phyloP scores from a whole-genome alignment of 73 alveolate genomes.

The Breviolum minutum region DNA sequence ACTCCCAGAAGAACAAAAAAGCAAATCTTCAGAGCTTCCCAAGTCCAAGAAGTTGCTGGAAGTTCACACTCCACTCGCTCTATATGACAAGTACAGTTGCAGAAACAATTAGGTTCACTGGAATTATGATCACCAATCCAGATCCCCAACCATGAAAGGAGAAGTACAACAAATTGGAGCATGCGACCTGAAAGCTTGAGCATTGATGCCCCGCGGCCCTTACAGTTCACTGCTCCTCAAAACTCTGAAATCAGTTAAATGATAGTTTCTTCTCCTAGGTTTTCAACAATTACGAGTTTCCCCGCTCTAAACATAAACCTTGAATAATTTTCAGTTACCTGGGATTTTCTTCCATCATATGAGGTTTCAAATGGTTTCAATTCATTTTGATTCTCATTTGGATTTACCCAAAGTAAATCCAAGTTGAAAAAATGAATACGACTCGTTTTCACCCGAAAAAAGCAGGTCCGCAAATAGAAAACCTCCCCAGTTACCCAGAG shows the following conservation, averaged over 20 bases:
- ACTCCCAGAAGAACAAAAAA: background rate
- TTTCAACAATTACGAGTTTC: too few species aligned
- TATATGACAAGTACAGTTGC: background rate
- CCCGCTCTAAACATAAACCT: too few species aligned
- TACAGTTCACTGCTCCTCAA: background rate
- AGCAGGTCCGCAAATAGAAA: too few species aligned
- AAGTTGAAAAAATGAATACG: too few species aligned
- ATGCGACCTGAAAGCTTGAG: background rate
- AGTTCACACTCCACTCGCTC: background rate
- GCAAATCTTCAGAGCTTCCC: background rate
- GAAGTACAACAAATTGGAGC: background rate
- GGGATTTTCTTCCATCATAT: too few species aligned
- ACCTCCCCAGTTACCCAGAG: too few species aligned
- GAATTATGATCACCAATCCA: background rate
- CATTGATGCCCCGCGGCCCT: slow-evolving; percentile 8
- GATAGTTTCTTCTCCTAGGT: too few species aligned
- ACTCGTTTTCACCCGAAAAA: too few species aligned
- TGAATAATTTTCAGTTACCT: too few species aligned
- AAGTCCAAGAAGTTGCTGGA: background rate
- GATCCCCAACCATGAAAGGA: background rate
- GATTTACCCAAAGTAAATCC: too few species aligned
- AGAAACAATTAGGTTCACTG: background rate
- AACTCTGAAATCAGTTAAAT: background rate
- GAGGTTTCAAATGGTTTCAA: too few species aligned
- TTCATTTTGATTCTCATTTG: too few species aligned